These are phyloP conservation scores for Solanum hybrid DNA, from an alignment of 305 asterid species.

Conservation along the genomic window DNA sequence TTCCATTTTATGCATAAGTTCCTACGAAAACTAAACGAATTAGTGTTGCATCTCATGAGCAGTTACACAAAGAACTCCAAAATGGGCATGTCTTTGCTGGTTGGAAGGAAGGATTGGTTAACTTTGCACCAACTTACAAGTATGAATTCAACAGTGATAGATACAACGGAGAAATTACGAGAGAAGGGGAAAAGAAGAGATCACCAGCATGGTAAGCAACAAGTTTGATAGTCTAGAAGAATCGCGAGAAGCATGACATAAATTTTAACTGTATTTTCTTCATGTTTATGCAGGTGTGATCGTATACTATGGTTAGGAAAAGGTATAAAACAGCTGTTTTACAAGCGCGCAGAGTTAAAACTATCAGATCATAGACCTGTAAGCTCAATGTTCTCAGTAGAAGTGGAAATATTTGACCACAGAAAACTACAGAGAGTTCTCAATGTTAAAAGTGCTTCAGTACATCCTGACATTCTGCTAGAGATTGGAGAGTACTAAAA, in stretches of 20 bases:
- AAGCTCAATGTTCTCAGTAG: constrained; percentile 55
- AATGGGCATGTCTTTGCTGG: constrained; percentile 74
- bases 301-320: constrained; percentile 85
- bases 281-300: constrained; percentile 61
- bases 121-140: constrained; percentile 89
- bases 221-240: not conserved
- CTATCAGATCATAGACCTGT: constrained; percentile 91
- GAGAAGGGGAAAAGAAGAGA: constrained; percentile 89
- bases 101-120: constrained; percentile 79
- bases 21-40: not conserved
- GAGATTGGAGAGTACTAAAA: not conserved
- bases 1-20: not conserved
- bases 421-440: constrained; percentile 77
- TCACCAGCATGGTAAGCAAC: constrained; percentile 84
- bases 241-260: not conserved
- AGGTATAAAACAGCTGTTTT: constrained; percentile 69
- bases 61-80: constrained; percentile 49
- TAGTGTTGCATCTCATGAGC: not conserved
- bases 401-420: constrained; percentile 75
- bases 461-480: constrained; percentile 48
- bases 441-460: constrained; percentile 44
- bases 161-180: constrained; percentile 54
- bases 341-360: constrained; percentile 52
- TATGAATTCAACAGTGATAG: constrained; percentile 65
- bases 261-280: not conserved